phyloP scores from a whole-genome alignment of 1,139 yeast species.

The Blastobotrys indianensis region DNA sequence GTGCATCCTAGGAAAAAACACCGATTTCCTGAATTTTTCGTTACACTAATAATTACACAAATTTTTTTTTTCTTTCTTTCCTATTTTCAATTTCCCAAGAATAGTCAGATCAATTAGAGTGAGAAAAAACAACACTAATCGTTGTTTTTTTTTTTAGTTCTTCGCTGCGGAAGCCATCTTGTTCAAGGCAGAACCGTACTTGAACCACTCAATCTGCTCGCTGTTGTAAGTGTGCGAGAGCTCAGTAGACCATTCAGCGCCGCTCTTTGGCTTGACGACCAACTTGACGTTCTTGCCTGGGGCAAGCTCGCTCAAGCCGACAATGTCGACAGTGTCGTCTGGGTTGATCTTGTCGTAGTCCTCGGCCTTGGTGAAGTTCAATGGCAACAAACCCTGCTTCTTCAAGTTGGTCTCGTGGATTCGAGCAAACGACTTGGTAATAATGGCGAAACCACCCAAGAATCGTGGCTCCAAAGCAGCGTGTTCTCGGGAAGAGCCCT shows the following conservation, averaged over 20 bases:
- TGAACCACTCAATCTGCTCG: slow-evolving; percentile 99
- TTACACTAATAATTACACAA: neutral
- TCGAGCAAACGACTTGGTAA: slow-evolving; percentile 97
- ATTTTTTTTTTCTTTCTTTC: neutral
- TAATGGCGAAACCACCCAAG: slow-evolving; percentile 97
- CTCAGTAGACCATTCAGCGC: slow-evolving; percentile 77
- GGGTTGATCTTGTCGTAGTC: slow-evolving; percentile 94
- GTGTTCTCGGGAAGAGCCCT: slow-evolving; percentile 99
- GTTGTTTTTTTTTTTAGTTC: neutral
- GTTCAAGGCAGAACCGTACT: slow-evolving; percentile 97
- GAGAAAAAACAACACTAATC: no score
- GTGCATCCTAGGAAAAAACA: slow-evolving; percentile 1
- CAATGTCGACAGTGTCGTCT: slow-evolving; percentile 80
- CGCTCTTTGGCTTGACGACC: slow-evolving; percentile 87
- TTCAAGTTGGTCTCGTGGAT: slow-evolving; percentile 91
- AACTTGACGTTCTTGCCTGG: slow-evolving; percentile 88
- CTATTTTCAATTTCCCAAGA: neutral
- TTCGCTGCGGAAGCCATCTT: slow-evolving; percentile 64
- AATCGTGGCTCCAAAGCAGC: slow-evolving; percentile 99
- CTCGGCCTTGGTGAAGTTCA: slow-evolving; percentile 80
- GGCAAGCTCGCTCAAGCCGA: slow-evolving; percentile 79
- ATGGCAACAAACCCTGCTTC: slow-evolving; percentile 97
- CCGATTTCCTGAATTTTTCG: neutral
- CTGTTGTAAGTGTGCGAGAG: slow-evolving; percentile 92
- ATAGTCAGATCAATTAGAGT: neutral